Evolutionary conservation across 1,284 basidiomycete species (phyloP), one percentile per base, ranked within the genome.

Genomic region (Hymenochaete sp.): DNA sequence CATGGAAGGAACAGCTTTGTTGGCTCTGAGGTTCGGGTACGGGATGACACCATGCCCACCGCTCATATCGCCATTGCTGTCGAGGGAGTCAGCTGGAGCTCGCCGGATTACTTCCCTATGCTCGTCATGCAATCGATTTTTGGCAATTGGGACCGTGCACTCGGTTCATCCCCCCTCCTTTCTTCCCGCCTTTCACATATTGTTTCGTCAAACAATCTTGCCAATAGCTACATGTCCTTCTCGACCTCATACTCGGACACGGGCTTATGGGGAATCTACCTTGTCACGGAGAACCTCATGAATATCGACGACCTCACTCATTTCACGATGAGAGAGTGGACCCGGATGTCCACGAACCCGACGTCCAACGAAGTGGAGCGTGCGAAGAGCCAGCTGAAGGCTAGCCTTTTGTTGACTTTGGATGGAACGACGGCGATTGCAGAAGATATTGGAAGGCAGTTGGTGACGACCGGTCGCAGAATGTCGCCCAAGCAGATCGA

Each of bases 201-300:
- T 64, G 73, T 98, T 60, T 91, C 91, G 39, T 74, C 76, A 52
- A 87, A 98, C 79, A 92, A 92, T 73, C 87, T 98, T 61, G 95
- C 96, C 60, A 99, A 98, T 76, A 93, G 87, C 55, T 98, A 90
- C 83, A 96, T 98, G 91, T 92, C 89, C 53, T 99, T 98, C 82
- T 96, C 91, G 32, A 98, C 96, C 9, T 93, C 89, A n/a, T 99
- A 99, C 75, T 93, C 93, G 13, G 96, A 98, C 68, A 98, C 93
- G 14, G 96, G 95, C 59, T 82, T 99, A 38, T 98, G 96, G 96
- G 96, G 96, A 59, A 92, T 97, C 69, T 98, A 98, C 77, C 70
- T 97, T 48, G 88, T 93, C 49, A 83, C 89, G 22, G 96, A 98
- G 76, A 97, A 97, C 73, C 63, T 90, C 47, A 73, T 75, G 67